phyloP scores from a whole-genome alignment of 2,329 filamentous ascomycete species.

The Emergomyces pasteurianus region DNA sequence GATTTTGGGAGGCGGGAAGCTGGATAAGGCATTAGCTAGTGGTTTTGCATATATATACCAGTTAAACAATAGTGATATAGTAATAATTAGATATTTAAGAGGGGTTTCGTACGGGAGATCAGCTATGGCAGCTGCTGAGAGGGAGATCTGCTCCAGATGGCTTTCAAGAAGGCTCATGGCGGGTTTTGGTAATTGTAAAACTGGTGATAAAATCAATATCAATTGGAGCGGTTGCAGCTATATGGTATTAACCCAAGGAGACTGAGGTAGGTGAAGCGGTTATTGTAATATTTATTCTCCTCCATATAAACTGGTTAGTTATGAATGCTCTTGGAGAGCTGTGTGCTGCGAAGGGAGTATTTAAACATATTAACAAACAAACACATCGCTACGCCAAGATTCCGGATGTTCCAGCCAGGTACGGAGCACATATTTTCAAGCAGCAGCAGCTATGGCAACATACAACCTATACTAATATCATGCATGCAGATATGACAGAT shows the following conservation, averaged over 20 bases:
- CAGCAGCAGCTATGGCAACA: no score
- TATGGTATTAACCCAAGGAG: neutral
- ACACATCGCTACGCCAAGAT: no score
- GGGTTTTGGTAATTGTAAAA: conserved; percentile 13
- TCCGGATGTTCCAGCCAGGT: no score
- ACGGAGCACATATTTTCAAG: no score
- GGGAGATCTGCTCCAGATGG: conserved; percentile 64
- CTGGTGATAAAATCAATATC: neutral
- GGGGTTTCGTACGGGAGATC: conserved; percentile 53
- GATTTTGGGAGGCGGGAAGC: conserved; percentile 81
- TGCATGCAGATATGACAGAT: no score
- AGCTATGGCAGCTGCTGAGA: conserved; percentile 65
- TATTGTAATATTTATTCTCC: neutral
- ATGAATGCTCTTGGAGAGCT: no score
- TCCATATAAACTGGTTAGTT: no score
- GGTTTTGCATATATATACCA: neutral
- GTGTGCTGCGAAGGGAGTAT: no score
- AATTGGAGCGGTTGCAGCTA: neutral
- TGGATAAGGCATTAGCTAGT: conserved; percentile 24
- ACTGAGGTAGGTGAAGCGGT: neutral
- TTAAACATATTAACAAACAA: no score
- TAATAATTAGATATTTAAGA: no score
- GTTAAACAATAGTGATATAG: neutral
- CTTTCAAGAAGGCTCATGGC: conserved; percentile 56
- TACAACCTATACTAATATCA: no score